Evolutionary conservation across 2,329 filamentous ascomycete genomes (phyloP), one percentile per base, ranked within the genome.

Genomic region (Aspergillus piperis): DNA sequence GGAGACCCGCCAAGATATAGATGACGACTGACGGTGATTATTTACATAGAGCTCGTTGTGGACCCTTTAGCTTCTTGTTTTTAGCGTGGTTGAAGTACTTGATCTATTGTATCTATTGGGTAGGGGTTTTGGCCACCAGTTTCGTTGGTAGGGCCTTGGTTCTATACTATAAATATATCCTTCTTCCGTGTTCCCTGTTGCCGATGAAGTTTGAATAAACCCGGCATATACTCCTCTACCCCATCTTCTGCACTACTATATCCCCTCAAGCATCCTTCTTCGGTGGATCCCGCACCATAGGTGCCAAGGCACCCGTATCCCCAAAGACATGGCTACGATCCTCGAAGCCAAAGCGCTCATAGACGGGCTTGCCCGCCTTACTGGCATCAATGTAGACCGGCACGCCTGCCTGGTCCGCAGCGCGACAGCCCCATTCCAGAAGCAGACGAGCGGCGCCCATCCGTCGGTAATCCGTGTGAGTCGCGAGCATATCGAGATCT

Each of bases 401-500:
- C 2, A 57, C 42, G 5, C 57, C 60, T 13, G 57, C 55, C 17
- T 36, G 47, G 38, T 66, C 65, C 3, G 59, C 62, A 15, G 54
- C 25, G 11, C 63, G 62, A 36, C 65, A 68, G 1, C 65, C 65
- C 66, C 66, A 66, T 38, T 62, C 36, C 1, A 68, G 32, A 8
- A 68, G 44, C 59, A 66, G 49, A 7, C 62, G 64, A 1, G 54
- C 66, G 1, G 66, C 66, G 3, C 66, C 66, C 39, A 53, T 63
- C 13, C 64, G 60, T 27, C 61, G 62, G 36, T 65, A 62, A 4
- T 57, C 51, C 2, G 62, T 63, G 25, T 66, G 58, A 2, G 66
- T 80, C 21, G 47, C 61, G 8, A 64, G 47, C 44, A 64, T 60
- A 44, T 61, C 60, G 8, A 62, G 52, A 50, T 62, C 62, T 61